Percentiles rank a stretch among this genome's conserved stretches.
Evolutionary conservation across 2,329 filamentous ascomycete species (phyloP).

Genomic region (Talaromyces sp.): DNA sequence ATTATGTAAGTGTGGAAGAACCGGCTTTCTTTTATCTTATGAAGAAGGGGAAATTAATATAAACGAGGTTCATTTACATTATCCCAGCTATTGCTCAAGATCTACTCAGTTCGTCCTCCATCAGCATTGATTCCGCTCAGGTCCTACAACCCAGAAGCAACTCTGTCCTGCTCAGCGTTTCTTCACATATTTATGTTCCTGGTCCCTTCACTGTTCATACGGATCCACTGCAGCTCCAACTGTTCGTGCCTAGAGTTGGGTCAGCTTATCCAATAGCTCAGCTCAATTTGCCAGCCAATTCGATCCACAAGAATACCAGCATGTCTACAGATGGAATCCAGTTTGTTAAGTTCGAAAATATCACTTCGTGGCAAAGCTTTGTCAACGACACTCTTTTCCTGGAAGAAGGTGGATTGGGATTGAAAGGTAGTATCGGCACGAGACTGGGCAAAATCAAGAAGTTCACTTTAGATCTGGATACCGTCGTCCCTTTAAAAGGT

Average conservation of each 20-base stretch:
- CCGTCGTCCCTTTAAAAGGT: constrained; percentile 30
- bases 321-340: constrained; percentile 17
- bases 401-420: constrained; percentile 19
- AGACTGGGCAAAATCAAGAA: constrained; percentile 28
- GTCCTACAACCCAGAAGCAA: constrained; percentile 30
- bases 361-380: constrained; percentile 24
- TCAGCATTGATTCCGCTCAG: constrained; percentile 30
- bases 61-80: constrained; percentile 32
- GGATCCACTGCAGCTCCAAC: constrained; percentile 25
- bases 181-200: constrained; percentile 32
- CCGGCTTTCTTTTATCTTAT: neutral
- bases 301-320: constrained; percentile 30
- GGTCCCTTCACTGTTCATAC: constrained; percentile 30
- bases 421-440: constrained; percentile 23
- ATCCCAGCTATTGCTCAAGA: constrained; percentile 37
- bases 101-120: constrained; percentile 30
- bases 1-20: constrained; percentile 27
- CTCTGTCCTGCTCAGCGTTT: constrained; percentile 27
- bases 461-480: constrained; percentile 28
- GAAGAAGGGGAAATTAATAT: neutral
- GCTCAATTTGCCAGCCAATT: constrained; percentile 17
- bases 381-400: constrained; percentile 26
- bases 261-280: constrained; percentile 23
- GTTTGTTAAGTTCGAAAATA: constrained; percentile 20
- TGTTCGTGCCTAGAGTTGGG: constrained; percentile 26